Base-by-base conservation (phyloP, 768 basidiomycete genomes). In the Suillus subaureus region DNA sequence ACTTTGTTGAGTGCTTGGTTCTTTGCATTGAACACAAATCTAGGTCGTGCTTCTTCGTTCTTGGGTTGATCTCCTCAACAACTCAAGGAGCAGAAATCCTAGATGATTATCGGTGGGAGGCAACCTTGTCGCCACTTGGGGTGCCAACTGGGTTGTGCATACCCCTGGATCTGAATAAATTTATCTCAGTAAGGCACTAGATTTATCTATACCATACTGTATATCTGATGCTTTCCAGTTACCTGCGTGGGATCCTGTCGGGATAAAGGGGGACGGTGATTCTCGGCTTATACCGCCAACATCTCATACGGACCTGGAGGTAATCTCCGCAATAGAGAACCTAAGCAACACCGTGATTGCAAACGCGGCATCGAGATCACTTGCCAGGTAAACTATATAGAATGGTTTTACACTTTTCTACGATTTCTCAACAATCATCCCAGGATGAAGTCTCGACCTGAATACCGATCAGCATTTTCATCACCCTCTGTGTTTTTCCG, bases 311-410 rank as follows among this genome's bases (percentile, higher is more conserved):
- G 96, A 99, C 71, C 82, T 88, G 6, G 94, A 97, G 70, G 89
- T 94, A 35, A 84, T 96, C 70, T 90, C 91, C 5, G 93, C 94
- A 5, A 93, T 99, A 60, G 91, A 95, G 71, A 98, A 98, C 74
- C 82, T 99, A 49, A 90, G 92, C 35, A 99, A 99, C 74, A 94
- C 96, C 23, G 96, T 99, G 61, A 92, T 99, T 65, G 96, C 96
- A 0, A 96, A 96, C 72, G 88, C 93, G 28, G 96, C 97, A 1
- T 99, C 97, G 28, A 87, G 94, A 55, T 90, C 94, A 21, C 81
- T 99, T 45, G 90, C 94, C 35, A 87, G 87, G 95, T 96, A 72
- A 68, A 84, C 47, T 63, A 52, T 62, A 51, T 26, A 7, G 16
- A 11, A 62, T 43, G 31, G 26, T 1, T 28, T 37, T 15, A 11